A percentile compares a stretch with the other conserved stretches of the same genome.
Evolutionary conservation across 176 grass and related monocot genomes (phyloP).

Genomic region (Cenchrus americanus): DNA sequence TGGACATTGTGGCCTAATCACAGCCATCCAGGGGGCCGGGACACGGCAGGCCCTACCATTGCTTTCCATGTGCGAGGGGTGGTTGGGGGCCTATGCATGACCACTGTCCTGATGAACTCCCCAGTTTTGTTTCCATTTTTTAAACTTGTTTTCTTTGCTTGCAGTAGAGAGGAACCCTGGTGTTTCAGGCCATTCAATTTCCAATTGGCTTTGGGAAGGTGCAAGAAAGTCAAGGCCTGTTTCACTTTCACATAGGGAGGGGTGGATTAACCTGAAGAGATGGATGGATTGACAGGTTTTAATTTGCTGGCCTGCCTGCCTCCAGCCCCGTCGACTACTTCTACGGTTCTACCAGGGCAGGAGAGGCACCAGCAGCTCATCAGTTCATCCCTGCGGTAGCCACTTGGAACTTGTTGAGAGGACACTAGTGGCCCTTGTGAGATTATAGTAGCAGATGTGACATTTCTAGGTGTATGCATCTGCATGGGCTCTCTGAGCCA

Average conservation of each 20-base stretch:
- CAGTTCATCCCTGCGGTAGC: constrained; percentile 32
- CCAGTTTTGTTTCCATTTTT: constrained; percentile 13
- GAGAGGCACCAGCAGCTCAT: not conserved
- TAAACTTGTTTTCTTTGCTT: not conserved
- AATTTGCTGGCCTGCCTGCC: not conserved
- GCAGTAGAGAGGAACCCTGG: constrained; percentile 40
- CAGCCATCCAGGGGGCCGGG: constrained; percentile 57
- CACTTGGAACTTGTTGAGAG: constrained; percentile 45
- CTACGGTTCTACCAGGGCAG: too few relatives aligned
- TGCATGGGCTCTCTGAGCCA: not conserved
- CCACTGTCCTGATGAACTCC: constrained; percentile 40
- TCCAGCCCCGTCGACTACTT: not conserved
- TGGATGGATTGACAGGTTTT: not conserved
- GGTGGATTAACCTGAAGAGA: constrained; percentile 14
- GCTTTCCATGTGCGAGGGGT: constrained; percentile 60
- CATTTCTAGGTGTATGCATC: constrained; percentile 37
- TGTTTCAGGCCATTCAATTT: constrained; percentile 38
- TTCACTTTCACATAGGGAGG: constrained; percentile 32
- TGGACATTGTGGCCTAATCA: constrained; percentile 73
- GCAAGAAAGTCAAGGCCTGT: constrained; percentile 37
- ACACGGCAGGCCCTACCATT: constrained; percentile 40
- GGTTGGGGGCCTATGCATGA: constrained; percentile 49
- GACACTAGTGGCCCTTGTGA: constrained; percentile 32
- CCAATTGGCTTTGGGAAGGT: constrained; percentile 45
- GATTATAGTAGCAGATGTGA: constrained; percentile 39